Evolutionary conservation across 2,329 filamentous ascomycete species (phyloP), one percentile per base, ranked within the genome.

Genomic region (Microcyclospora tardicrescens): DNA sequence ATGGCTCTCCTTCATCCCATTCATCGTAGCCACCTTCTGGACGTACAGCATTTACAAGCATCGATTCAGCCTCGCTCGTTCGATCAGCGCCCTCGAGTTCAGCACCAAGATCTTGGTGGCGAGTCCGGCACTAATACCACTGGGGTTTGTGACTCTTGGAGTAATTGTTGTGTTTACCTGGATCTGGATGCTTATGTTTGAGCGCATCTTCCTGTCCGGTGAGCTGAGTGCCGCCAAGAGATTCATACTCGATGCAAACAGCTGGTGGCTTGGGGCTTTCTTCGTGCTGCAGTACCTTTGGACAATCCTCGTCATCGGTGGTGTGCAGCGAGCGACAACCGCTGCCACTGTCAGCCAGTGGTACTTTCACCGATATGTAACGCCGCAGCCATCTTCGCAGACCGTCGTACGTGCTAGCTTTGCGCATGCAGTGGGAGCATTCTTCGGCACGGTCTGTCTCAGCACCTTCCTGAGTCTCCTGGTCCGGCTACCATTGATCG

Each of bases 151-250:
- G 10, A 81, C 81, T 15, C 71, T 96, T 11, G 72, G 67, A 6
- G 66, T 79, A 16, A 81, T 93, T 33, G 82, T 95, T 9, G 65
- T 76, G 11, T 96, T 87, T 81, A 95, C 87, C 0, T 98, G 91
- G 91, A 61, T 83, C 6, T 98, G 91, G 91, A 76, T 96, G 49
- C 78, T 79, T 51, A 95, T 98, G 86, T 96, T 98, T 61, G 89
- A 87, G 6, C 75, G 86, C 33, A 79, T 96, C 42, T 98, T 98
- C 60, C 76, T 96, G 42, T 85, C 84, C n/a, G 91, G 91, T 0
- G 82, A 87, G 59, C 77, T 89, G 47, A 77, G 78, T 10, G 58
- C 57, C 16, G 45, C 53, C 10, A 66, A 63, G 43, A 65, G 79
- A 32, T 95, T 93, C 61, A 73, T 93, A 53, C 85, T 96, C 54